Percentiles rank a stretch among this genome's conserved stretches.
phyloP scores from a whole-genome alignment of 2,329 filamentous ascomycete species.

The Colletotrichum simmondsii region DNA sequence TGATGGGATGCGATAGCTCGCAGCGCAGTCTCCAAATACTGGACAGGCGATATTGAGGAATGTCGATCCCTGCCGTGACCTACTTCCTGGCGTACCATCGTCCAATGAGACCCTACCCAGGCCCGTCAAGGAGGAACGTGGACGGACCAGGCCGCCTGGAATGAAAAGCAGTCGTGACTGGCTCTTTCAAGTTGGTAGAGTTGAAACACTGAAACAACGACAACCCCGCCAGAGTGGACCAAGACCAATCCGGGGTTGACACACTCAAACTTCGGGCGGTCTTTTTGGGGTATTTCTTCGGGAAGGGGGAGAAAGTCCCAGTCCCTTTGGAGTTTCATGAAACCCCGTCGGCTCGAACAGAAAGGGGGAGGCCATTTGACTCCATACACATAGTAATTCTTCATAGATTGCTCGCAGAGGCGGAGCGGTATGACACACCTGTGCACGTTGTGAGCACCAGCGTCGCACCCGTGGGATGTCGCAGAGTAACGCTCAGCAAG shows the following conservation, averaged over 20 bases:
- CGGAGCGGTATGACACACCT: neutral
- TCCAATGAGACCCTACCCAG: constrained; percentile 2
- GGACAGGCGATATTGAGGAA: neutral
- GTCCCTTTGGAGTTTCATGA: constrained; percentile 13
- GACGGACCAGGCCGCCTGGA: constrained; percentile 14
- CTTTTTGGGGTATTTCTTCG: constrained; percentile 4
- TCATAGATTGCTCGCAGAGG: neutral
- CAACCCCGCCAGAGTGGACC: constrained; percentile 23
- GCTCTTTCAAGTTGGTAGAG: constrained; percentile 22
- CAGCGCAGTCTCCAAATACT: neutral
- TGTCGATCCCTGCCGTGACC: neutral
- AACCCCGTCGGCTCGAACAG: constrained; percentile 7
- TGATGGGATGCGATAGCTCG: neutral
- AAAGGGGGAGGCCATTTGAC: neutral
- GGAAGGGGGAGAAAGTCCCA: neutral
- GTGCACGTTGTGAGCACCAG: neutral
- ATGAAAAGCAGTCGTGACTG: constrained; percentile 12
- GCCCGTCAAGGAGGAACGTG: neutral
- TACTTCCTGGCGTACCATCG: neutral
- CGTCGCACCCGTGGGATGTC: constrained; percentile 15
- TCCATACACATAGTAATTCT: neutral
- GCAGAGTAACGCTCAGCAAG: constrained; percentile 23
- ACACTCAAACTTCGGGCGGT: constrained; percentile 15
- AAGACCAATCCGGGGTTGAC: constrained; percentile 22
- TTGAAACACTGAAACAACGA: constrained; percentile 36